Conservation (phyloP, 2,329 filamentous ascomycete genomes). For the Drechmeria coniospora region DNA sequence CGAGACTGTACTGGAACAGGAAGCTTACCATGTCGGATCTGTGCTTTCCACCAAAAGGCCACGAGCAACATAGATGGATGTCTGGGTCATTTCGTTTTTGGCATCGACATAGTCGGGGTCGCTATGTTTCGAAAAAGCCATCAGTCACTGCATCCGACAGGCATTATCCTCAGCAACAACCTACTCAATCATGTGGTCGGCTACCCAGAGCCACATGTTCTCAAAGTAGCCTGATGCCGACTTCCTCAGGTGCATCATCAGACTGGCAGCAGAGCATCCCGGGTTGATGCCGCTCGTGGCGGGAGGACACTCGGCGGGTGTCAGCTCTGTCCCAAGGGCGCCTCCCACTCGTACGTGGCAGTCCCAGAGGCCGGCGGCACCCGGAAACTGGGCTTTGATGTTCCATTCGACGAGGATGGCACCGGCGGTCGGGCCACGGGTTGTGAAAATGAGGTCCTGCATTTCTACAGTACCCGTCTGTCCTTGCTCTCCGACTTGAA, state of each 20-base stretch:
- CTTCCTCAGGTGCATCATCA: conserved; percentile 31
- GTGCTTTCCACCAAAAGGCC: conserved; percentile 19
- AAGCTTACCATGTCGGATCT: conserved; percentile 19
- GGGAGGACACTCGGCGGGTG: conserved; percentile 41
- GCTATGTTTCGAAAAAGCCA: conserved; percentile 1
- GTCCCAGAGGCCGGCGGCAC: conserved; percentile 38
- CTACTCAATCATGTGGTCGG: conserved; percentile 40
- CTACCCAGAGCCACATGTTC: conserved; percentile 50
- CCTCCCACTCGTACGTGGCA: conserved; percentile 61
- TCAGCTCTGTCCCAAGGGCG: conserved; percentile 48
- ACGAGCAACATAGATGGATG: conserved; percentile 18
- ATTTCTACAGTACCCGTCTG: conserved; percentile 54
- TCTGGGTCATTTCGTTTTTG: conserved; percentile 37
- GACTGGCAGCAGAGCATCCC: conserved; percentile 43
- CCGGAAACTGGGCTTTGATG: conserved; percentile 3
- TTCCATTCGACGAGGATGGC: conserved; percentile 58
- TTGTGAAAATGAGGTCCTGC: conserved; percentile 52
- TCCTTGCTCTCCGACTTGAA: conserved; percentile 47
- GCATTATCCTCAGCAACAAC: background rate
- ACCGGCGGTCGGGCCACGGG: conserved; percentile 48
- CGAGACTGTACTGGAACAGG: no score
- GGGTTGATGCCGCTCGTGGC: conserved; percentile 26
- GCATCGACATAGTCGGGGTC: conserved; percentile 24
- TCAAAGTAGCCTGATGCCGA: conserved; percentile 33
- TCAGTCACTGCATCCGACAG: background rate